Base-by-base conservation (phyloP, 805 yeast species). In the Debaryomyces maramus region DNA sequence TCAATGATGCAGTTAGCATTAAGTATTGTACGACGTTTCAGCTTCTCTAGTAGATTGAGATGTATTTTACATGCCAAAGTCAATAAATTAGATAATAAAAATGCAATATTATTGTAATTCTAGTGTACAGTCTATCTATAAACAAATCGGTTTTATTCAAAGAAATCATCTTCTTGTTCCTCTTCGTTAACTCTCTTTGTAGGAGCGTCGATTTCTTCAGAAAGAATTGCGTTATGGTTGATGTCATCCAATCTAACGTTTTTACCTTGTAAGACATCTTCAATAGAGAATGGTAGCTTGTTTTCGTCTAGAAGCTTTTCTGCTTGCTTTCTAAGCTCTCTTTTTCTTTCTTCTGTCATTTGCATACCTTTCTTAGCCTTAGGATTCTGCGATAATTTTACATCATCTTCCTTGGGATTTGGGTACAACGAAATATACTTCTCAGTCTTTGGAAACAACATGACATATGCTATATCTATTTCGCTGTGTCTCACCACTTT, bases 391-490 rank as follows among this genome's bases (percentile, higher is more conserved):
- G 42, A 17, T 15, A 24, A 24, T 14, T 48, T 48, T 16, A 20
- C 33, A 18, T 58, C 64, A 15, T 60, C 60, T 18, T 48, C 59
- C 15, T 56, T 51, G 3, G 56, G 56, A 23, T 61, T 61, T 14
- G 93, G 89, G 60, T 80, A 90, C 43, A 90, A 62, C 0, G 97
- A 78, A 24, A 87, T 77, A 60, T 90, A 90, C 63, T 88, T 89
- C 52, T 79, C 81, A 36, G 81, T 76, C 53, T 77, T 80, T 23
- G 98, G 97, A 68, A 80, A 90, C 56, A 83, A 74, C 13, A 81
- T 73, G 9, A 83, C 80, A 58, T 90, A 90, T 22, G 85, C 85
- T 19, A 84, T 63, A 51, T 89, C 96, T 6, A 81, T 63, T 52
- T 82, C 83, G 40, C 78, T 66, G 47, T 83, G 81, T 37, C 60